Conservation (phyloP, 2,329 filamentous ascomycete genomes). For the Penicillium palitans region DNA sequence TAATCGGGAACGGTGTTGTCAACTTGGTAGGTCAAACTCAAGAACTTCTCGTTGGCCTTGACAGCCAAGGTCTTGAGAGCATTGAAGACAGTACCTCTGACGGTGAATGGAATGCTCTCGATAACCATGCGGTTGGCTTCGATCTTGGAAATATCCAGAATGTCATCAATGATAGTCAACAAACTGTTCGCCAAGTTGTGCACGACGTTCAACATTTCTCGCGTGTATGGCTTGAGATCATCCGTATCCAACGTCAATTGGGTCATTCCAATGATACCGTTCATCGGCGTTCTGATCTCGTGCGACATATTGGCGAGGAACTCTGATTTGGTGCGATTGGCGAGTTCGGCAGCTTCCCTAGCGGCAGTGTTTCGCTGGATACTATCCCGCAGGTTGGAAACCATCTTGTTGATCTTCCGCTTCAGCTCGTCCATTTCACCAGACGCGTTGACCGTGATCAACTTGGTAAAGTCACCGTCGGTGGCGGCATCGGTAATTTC, state of each 20-base stretch:
- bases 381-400: conserved; percentile 89
- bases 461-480: conserved; percentile 94
- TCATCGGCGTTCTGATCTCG: conserved; percentile 96
- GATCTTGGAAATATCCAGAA: conserved; percentile 70
- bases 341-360: conserved; percentile 90
- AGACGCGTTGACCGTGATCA: conserved; percentile 94
- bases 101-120: conserved; percentile 93
- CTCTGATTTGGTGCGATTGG: conserved; percentile 97
- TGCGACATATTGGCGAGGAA: conserved; percentile 99
- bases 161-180: conserved; percentile 90
- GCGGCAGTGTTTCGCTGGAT: conserved; percentile 96
- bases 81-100: conserved; percentile 94
- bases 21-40: conserved; percentile 90
- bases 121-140: conserved; percentile 98
- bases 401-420: conserved; percentile 99
- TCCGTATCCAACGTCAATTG: conserved; percentile 94
- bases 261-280: conserved; percentile 98
- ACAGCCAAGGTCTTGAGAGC: conserved; percentile 95
- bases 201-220: conserved; percentile 98
- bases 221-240: conserved; percentile 88
- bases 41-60: conserved; percentile 92
- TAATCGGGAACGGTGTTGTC: conserved; percentile 93
- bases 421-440: conserved; percentile 99
- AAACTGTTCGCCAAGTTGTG: conserved; percentile 95
- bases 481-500: conserved; percentile 98